Evolutionary conservation across 345 rosid genomes (phyloP).

Genomic region (Hibiscus mutabilis): DNA sequence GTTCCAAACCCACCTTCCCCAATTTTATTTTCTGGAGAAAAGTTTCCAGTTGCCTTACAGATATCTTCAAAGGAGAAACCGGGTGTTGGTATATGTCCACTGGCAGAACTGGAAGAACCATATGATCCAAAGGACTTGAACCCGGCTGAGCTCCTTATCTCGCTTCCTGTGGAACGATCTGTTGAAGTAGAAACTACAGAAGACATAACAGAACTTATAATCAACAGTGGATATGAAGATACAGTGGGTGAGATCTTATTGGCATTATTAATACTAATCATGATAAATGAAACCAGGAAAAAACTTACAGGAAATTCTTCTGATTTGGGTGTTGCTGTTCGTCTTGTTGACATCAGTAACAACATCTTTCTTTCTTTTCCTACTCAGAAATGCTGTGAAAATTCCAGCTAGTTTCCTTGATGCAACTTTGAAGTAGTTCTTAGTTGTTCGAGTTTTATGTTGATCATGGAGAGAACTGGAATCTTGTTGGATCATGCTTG

Average conservation of each 20-base stretch:
- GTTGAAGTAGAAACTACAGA: slow-evolving; percentile 45
- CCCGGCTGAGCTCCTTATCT: slow-evolving; percentile 27
- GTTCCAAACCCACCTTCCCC: slow-evolving; percentile 84
- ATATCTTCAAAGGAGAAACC: slow-evolving; percentile 58
- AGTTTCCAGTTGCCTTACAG: slow-evolving; percentile 65
- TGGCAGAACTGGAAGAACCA: slow-evolving; percentile 37
- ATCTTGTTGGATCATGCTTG: slow-evolving; percentile 12
- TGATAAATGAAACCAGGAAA: background rate
- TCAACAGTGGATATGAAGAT: background rate
- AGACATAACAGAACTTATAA: slow-evolving; percentile 7
- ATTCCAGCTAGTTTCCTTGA: slow-evolving; percentile 42
- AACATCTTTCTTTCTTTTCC: slow-evolving; percentile 20
- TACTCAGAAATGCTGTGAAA: slow-evolving; percentile 26
- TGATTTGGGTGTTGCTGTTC: slow-evolving; percentile 13
- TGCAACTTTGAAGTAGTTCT: slow-evolving; percentile 28
- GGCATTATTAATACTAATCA: too few species aligned
- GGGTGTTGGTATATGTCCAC: slow-evolving; percentile 28
- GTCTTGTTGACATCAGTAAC: slow-evolving; percentile 2
- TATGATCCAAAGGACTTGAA: slow-evolving; percentile 44
- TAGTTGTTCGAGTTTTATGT: slow-evolving; percentile 12
- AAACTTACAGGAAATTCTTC: slow-evolving; percentile 52
- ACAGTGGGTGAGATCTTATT: background rate
- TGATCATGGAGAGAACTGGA: background rate
- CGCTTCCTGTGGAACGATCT: slow-evolving; percentile 46
- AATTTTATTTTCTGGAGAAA: slow-evolving; percentile 48